Evolutionary conservation across 2,329 filamentous ascomycete genomes (phyloP), one percentile per base, ranked within the genome.

Genomic region (Peltaster fructicola): DNA sequence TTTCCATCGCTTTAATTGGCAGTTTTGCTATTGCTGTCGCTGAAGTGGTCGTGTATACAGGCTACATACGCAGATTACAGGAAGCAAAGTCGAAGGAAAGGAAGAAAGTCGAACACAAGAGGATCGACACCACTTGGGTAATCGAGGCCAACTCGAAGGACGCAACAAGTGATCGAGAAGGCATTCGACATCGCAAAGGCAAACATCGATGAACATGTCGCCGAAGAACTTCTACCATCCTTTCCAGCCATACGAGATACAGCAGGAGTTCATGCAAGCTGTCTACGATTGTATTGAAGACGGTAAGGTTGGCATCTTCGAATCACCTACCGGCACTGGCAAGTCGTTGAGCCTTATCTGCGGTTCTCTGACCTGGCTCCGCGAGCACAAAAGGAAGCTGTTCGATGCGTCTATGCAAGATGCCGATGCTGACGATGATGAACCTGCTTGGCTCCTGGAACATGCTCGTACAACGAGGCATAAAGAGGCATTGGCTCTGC

Each of bases 341-440:
- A 93, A 93, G 63, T 92, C 84, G 1, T 53, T 93, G 21, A 92
- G 84, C 36, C 61, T 93, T 14, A 88, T 93, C 34, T 93, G 84
- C 45, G 77, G 75, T 19, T 73, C 82, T 5, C 51, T 93, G 41
- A 91, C 82, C 3, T 93, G 84, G 84, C 60, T 93, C n/a, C 73
- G 84, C 23, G 68, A 79, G 29, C 68, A 84, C 52, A 85, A 90
- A 47, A 58, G 70, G 51, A 47, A 58, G 41, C 38, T 48, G 32
- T 51, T 74, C 57, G 50, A 75, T 57, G 48, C 62, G 44, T 35
- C 63, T 40, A 22, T 63, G 59, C 29, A 59, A 47, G 30, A 51
- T 43, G 30, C 61, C 48, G 23, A 58, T 15, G 12, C 43, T 39
- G 60, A 59, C 25, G 59, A 69, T 28, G 74, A 77, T 36, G 81